These are phyloP conservation scores for Hirsutella rhossiliensis DNA, from an alignment of 2,329 filamentous ascomycete species.

Conservation along the genomic window DNA sequence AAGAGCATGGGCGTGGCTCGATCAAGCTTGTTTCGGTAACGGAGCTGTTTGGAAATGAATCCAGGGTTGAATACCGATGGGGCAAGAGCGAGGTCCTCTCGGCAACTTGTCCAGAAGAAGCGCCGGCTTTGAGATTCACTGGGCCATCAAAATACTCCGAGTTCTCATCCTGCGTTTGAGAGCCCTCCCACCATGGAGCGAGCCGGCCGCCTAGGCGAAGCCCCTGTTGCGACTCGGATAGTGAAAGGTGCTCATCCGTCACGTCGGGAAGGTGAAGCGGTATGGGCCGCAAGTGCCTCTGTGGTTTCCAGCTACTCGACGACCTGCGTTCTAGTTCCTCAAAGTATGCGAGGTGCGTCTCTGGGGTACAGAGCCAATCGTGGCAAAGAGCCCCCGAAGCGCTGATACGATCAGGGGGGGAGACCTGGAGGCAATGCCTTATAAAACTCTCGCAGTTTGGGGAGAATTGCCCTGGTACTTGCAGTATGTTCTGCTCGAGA, in stretches of 20 bases:
- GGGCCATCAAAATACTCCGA: too few species aligned
- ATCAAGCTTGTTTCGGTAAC: too few species aligned
- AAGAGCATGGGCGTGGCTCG: too few species aligned
- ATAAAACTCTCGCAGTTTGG: constrained; percentile 16
- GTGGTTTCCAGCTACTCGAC: constrained; percentile 12
- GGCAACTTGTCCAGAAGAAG: too few species aligned
- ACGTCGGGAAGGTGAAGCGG: constrained; percentile 19
- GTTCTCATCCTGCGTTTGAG: too few species aligned
- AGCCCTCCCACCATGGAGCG: too few species aligned
- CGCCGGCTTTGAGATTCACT: too few species aligned
- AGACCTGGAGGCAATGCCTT: constrained; percentile 17
- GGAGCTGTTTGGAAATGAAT: too few species aligned
- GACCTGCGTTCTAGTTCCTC: constrained; percentile 16
- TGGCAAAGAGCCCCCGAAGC: constrained; percentile 16
- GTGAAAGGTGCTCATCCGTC: background rate
- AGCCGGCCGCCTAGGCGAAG: background rate
- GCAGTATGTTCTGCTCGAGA: constrained; percentile 8
- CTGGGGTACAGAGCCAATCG: constrained; percentile 21
- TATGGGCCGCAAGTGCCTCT: constrained; percentile 18
- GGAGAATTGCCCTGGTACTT: constrained; percentile 9
- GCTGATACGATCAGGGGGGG: constrained; percentile 14
- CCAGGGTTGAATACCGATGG: too few species aligned
- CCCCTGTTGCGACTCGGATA: background rate
- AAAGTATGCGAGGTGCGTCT: constrained; percentile 19
- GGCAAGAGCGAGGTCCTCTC: too few species aligned